phyloP scores from a whole-genome alignment of 2,329 filamentous ascomycete genomes.

The Fusarium sp. region DNA sequence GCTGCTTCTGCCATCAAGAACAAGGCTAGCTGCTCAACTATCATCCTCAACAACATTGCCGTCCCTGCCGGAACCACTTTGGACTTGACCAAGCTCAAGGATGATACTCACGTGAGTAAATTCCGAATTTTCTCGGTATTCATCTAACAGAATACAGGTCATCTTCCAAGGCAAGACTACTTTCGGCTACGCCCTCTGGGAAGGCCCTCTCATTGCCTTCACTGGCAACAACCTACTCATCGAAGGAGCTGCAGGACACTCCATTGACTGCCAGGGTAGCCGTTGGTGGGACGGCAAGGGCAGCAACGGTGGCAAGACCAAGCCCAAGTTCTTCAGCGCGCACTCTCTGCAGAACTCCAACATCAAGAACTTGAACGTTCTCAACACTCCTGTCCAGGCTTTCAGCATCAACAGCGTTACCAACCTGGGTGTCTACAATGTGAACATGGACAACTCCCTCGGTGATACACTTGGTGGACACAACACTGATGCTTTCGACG shows the following conservation, averaged over 20 bases:
- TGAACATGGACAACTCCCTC: slow-evolving; percentile 56
- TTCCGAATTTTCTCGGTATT: rapidly evolving
- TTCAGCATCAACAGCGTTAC: slow-evolving; percentile 56
- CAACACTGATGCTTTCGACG: slow-evolving; percentile 72
- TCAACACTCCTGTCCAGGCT: slow-evolving; percentile 58
- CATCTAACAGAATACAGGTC: slow-evolving; percentile 47
- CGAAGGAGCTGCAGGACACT: slow-evolving; percentile 60
- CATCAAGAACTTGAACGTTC: slow-evolving; percentile 55
- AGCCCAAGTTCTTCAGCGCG: slow-evolving; percentile 72
- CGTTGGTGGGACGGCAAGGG: slow-evolving; percentile 73
- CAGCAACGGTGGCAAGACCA: slow-evolving; percentile 69
- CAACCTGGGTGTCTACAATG: slow-evolving; percentile 51
- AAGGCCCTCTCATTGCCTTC: slow-evolving; percentile 72
- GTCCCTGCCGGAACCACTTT: slow-evolving; percentile 71
- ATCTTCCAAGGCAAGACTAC: slow-evolving; percentile 75
- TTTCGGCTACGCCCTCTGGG: slow-evolving; percentile 75
- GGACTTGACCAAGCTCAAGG: slow-evolving; percentile 65
- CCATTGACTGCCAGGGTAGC: slow-evolving; percentile 67
- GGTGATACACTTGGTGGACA: slow-evolving; percentile 54
- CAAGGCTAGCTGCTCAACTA: slow-evolving; percentile 65
- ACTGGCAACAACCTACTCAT: slow-evolving; percentile 68
- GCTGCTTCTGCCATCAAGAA: slow-evolving; percentile 60
- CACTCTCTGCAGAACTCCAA: slow-evolving; percentile 54
- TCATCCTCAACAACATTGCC: slow-evolving; percentile 64
- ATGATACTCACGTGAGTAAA: slow-evolving; percentile 56